phyloP scores from a whole-genome alignment of 495 filamentous ascomycete species.

The Hyaloscypha hepaticicola region DNA sequence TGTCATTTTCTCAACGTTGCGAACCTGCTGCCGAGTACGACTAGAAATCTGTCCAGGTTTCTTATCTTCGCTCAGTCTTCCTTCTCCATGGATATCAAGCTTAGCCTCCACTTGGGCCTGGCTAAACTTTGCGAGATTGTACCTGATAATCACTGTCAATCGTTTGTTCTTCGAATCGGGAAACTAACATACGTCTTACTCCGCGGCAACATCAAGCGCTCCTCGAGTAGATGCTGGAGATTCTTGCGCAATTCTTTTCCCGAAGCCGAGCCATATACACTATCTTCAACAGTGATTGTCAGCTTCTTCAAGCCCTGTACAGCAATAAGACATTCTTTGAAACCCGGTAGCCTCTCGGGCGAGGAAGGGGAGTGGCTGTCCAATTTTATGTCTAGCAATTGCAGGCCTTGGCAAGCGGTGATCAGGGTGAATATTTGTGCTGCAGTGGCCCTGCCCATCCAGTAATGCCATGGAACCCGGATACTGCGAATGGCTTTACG shows the following conservation, averaged over 20 bases:
- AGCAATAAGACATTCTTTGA: neutral
- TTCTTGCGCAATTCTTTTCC: neutral
- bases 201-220: neutral
- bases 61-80: constrained; percentile 19
- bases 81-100: constrained; percentile 23
- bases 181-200: neutral
- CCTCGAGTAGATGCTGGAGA: neutral
- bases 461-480: neutral
- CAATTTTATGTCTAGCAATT: neutral
- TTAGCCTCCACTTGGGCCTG: neutral
- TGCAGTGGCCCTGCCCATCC: neutral
- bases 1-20: constrained; percentile 3
- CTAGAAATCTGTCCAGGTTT: constrained; percentile 23
- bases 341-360: neutral
- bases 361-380: neutral
- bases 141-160: neutral
- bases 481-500: constrained; percentile 7
- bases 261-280: neutral
- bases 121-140: constrained; percentile 1
- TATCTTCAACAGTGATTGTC: neutral
- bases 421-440: constrained; percentile 1
- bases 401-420: constrained; percentile 4
- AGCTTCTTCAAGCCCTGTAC: constrained; percentile 1
- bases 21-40: constrained; percentile 18
- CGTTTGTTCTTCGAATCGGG: neutral